Percentiles rank a stretch among this genome's conserved stretches.
phyloP scores from a whole-genome alignment of 768 basidiomycete species.

The Leccinum olivaceopallidum region DNA sequence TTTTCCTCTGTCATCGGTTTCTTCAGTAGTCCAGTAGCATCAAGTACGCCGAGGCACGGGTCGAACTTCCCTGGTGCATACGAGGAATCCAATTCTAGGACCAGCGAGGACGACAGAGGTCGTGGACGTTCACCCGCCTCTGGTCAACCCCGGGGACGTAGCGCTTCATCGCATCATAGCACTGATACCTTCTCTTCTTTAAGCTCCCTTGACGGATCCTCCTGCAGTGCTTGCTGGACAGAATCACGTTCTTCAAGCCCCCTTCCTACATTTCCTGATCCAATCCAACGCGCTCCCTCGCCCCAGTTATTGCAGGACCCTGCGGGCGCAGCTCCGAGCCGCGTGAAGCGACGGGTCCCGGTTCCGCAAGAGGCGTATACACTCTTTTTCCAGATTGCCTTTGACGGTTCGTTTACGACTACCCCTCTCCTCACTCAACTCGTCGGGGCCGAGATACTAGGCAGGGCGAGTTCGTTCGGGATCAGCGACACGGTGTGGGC shows the following conservation, averaged over 20 bases:
- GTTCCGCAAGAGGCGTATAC: constrained; percentile 33
- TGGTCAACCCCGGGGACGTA: constrained; percentile 6
- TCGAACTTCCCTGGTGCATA: constrained; percentile 24
- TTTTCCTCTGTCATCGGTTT: constrained; percentile 19
- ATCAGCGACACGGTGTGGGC: constrained; percentile 45
- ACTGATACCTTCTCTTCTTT: constrained; percentile 43
- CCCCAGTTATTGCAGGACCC: constrained; percentile 27
- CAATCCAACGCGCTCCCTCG: constrained; percentile 32
- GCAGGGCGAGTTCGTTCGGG: constrained; percentile 32
- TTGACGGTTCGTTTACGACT: constrained; percentile 51
- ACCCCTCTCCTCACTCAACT: constrained; percentile 34
- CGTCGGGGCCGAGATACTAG: constrained; percentile 37
- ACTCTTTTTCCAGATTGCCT: constrained; percentile 41
- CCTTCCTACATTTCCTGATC: constrained; percentile 27
- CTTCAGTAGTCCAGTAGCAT: constrained; percentile 1
- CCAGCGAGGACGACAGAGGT: background rate
- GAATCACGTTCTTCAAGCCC: constrained; percentile 24
- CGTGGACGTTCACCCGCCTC: constrained; percentile 4
- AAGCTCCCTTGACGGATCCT: constrained; percentile 46
- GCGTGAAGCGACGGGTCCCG: constrained; percentile 1
- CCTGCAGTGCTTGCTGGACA: constrained; percentile 38
- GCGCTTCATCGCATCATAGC: constrained; percentile 30
- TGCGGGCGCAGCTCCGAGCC: background rate
- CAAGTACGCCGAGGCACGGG: background rate
- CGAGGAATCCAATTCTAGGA: constrained; percentile 16